Evolutionary conservation across 192 early-diverging fungal species (phyloP).

Genomic region (Lunasporangiospora selenospora): DNA sequence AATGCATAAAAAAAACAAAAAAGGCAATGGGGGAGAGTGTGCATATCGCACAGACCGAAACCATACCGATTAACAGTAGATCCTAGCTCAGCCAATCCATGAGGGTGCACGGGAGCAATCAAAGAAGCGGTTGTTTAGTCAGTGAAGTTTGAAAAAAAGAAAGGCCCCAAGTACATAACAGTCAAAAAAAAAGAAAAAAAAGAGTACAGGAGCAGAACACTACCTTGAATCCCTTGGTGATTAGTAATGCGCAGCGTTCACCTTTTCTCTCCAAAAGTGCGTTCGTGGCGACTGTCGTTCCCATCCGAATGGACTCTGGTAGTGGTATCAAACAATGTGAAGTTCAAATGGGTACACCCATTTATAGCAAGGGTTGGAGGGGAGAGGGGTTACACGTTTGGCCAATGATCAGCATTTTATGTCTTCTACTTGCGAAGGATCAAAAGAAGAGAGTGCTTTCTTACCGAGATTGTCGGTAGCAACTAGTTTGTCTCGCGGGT

Average conservation of each 20-base stretch:
- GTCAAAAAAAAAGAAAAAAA: not conserved
- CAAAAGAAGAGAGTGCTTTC: not conserved
- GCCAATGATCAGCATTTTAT: no score
- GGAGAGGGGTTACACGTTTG: no score
- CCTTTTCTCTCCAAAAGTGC: conserved; percentile 88
- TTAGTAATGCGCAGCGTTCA: conserved; percentile 86
- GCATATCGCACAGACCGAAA: no score
- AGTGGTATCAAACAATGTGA: not conserved
- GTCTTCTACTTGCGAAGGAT: no score
- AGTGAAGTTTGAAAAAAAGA: not conserved
- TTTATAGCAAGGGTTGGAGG: no score
- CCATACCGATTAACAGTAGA: conserved; percentile 53
- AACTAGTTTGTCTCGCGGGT: conserved; percentile 72
- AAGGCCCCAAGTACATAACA: conserved; percentile 1
- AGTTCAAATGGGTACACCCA: not conserved
- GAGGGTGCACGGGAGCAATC: no score
- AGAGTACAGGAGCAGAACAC: not conserved
- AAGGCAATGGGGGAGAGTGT: no score
- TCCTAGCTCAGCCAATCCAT: conserved; percentile 35
- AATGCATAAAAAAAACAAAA: no score
- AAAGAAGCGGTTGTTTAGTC: no score
- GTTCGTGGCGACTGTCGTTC: conserved; percentile 98
- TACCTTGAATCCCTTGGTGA: conserved; percentile 93
- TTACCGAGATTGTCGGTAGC: conserved; percentile 74
- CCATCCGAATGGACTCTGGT: conserved; percentile 91